Base-by-base conservation (phyloP, 1,139 yeast species). In the Pichia sp. region DNA sequence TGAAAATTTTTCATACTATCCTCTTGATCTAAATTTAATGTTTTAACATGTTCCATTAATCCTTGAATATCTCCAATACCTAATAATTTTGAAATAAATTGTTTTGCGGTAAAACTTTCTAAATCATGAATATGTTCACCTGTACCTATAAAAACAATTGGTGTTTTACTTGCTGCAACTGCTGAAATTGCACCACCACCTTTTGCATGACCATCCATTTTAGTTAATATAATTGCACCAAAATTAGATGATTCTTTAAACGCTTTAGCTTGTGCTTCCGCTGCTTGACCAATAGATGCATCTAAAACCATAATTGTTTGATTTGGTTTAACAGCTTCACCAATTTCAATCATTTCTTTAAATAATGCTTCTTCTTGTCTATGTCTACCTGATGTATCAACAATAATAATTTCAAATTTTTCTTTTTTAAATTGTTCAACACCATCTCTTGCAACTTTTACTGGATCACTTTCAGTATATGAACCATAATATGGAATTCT, bases 181-280 rank as follows among this genome's bases (percentile, higher is more conserved):
- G 98, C 98, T 36, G 97, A 87, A 46, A 92, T 89, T 26, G 98
- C 98, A 72, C 98, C 98, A 69, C 98, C 98, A 63, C 98, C 98
- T 67, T 86, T 92, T 35, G 98, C 98, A 61, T 92, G 97, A 40
- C 98, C 98, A 65, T 92, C 98, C 95, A 92, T 83, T 65, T 92
- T 92, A 28, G 98, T 92, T 62, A 92, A 74, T 51, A 92, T 85
- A 54, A 92, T 92, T 26, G 97, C 90, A 59, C 98, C 98, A 60
- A 92, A 92, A 60, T 92, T 81, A 4, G 97, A 74, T 36, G 92
- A 79, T 46, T 89, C 97, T 65, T 92, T 92, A 69, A 92, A 92
- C 2, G 98, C 98, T 58, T 75, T 76, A 7, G 96, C 89, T 68
- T 92, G 98, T 7, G 85, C 76, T 68, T 92, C 97, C 1, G 98